phyloP scores from a whole-genome alignment of 768 basidiomycete species.

The Chalciporus chontae region DNA sequence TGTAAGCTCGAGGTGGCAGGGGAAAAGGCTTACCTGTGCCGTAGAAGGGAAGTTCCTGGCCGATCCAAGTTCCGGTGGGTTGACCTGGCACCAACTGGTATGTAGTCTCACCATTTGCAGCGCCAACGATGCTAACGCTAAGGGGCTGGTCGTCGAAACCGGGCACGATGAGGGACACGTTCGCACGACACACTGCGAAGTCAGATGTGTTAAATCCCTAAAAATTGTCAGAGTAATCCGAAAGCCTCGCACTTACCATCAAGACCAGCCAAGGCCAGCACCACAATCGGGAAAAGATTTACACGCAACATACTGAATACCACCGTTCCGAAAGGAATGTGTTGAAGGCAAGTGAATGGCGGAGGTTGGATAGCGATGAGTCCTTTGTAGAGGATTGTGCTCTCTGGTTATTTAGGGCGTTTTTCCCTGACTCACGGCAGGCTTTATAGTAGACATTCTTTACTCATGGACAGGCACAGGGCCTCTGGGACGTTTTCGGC shows the following conservation, averaged over 20 bases:
- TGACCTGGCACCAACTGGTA: slow-evolving; percentile 37
- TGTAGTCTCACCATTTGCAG: slow-evolving; percentile 40
- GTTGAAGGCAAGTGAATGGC: neutral
- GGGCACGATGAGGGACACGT: slow-evolving; percentile 41
- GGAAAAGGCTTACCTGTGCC: slow-evolving; percentile 33
- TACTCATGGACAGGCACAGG: too few relatives aligned
- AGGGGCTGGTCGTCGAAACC: slow-evolving; percentile 44
- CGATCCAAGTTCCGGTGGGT: slow-evolving; percentile 29
- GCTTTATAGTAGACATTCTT: too few relatives aligned
- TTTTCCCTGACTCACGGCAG: too few relatives aligned
- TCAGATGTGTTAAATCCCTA: too few relatives aligned
- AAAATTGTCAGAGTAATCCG: too few relatives aligned
- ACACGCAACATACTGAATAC: neutral
- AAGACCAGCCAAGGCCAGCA: slow-evolving; percentile 4
- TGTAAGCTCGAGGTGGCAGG: too few relatives aligned
- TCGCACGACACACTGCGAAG: slow-evolving; percentile 9
- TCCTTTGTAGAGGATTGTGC: too few relatives aligned
- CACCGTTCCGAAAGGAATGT: neutral
- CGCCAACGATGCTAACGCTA: slow-evolving; percentile 40
- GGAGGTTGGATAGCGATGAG: neutral
- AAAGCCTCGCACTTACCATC: neutral
- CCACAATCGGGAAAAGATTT: neutral
- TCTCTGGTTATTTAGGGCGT: too few relatives aligned
- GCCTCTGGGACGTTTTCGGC: too few relatives aligned
- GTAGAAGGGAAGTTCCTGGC: slow-evolving; percentile 29